phyloP scores from a whole-genome alignment of 768 basidiomycete genomes.

The Rubroboletus pulcherrimus region DNA sequence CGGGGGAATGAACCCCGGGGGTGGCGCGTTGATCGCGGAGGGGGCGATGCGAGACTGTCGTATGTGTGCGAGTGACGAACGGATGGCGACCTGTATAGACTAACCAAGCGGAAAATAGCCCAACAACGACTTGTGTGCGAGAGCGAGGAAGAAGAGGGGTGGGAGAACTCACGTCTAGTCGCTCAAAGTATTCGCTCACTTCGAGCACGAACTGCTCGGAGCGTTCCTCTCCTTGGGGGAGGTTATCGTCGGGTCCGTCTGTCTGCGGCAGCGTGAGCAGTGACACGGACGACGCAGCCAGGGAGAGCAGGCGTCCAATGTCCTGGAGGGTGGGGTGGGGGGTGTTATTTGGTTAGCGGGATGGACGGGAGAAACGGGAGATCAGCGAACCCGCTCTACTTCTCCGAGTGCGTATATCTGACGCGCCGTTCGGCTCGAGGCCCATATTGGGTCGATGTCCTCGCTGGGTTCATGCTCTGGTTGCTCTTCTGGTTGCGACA shows the following conservation, averaged over 20 bases:
- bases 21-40: constrained; percentile 81
- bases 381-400: constrained; percentile 64
- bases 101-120: constrained; percentile 25
- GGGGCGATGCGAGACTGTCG: constrained; percentile 79
- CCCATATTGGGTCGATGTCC: constrained; percentile 77
- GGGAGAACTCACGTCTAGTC: constrained; percentile 60
- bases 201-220: constrained; percentile 83
- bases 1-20: constrained; percentile 68
- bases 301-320: constrained; percentile 67
- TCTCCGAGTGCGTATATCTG: constrained; percentile 78
- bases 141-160: neutral
- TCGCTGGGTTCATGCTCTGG: constrained; percentile 12
- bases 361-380: neutral
- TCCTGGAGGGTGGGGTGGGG: constrained; percentile 44
- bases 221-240: constrained; percentile 78
- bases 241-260: constrained; percentile 58
- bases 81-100: constrained; percentile 74
- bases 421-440: constrained; percentile 72
- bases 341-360: neutral
- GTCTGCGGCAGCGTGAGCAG: constrained; percentile 82
- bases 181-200: constrained; percentile 82
- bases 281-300: constrained; percentile 76
- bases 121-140: neutral
- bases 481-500: constrained; percentile 23
- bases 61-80: constrained; percentile 78